Percentiles rank a stretch among this genome's conserved stretches.
Conservation (phyloP, 768 basidiomycete species). For the Leccinum subtestaceum region DNA sequence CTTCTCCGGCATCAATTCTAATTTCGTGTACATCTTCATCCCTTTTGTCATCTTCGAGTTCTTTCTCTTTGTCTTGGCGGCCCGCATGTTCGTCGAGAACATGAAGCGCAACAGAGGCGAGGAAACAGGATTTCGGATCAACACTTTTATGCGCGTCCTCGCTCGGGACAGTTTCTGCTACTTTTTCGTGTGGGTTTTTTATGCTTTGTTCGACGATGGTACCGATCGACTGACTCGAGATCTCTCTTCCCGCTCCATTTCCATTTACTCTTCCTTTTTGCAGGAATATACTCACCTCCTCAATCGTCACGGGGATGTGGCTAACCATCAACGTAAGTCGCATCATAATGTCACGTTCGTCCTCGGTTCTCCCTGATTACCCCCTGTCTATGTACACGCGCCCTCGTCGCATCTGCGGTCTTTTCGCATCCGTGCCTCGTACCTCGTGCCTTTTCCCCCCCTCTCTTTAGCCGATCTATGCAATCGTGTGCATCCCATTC, state of each 20-base stretch:
- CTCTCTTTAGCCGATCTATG: conserved; percentile 20
- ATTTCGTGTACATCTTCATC: conserved; percentile 29
- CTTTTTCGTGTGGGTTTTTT: conserved; percentile 28
- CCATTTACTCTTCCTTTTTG: neutral
- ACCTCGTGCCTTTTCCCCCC: neutral
- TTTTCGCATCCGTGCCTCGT: neutral
- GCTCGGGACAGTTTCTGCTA: conserved; percentile 32
- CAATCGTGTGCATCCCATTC: conserved; percentile 31
- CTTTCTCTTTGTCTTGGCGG: conserved; percentile 24
- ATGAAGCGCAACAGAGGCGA: conserved; percentile 1
- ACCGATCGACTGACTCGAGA: neutral
- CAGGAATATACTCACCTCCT: conserved; percentile 27
- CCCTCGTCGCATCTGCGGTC: neutral
- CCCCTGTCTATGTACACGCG: neutral
- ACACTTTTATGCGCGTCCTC: conserved; percentile 24
- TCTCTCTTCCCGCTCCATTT: neutral
- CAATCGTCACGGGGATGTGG: conserved; percentile 29
- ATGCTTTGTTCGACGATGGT: neutral
- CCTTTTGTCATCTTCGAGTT: conserved; percentile 32
- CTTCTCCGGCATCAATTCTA: conserved; percentile 21
- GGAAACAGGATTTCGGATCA: conserved; percentile 6
- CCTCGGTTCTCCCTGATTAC: neutral
- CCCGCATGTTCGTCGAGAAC: conserved; percentile 15
- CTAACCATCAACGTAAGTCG: conserved; percentile 21
- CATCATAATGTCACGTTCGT: neutral